Percentiles rank a stretch among this genome's conserved stretches.
phyloP scores from a whole-genome alignment of 2,329 filamentous ascomycete species.

The Fusarium secorum region DNA sequence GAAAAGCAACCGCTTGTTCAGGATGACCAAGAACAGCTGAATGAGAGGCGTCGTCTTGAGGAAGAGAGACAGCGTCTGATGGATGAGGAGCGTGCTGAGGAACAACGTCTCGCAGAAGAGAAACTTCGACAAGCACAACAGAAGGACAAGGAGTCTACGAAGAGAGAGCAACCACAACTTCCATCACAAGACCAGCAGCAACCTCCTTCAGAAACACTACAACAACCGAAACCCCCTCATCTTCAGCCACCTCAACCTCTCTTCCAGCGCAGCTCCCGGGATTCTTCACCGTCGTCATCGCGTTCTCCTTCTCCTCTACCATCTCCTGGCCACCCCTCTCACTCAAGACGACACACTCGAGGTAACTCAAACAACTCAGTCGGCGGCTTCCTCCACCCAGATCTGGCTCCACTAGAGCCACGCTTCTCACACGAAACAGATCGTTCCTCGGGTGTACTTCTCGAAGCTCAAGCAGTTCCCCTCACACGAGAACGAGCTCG shows the following conservation, averaged over 20 bases:
- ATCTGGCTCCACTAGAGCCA: slow-evolving; percentile 32
- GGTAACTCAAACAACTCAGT: slow-evolving; percentile 24
- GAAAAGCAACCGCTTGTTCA: slow-evolving; percentile 24
- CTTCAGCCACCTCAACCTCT: slow-evolving; percentile 33
- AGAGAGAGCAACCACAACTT: slow-evolving; percentile 3
- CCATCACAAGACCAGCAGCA: slow-evolving; percentile 1
- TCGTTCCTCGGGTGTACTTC: slow-evolving; percentile 47
- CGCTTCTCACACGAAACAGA: slow-evolving; percentile 44
- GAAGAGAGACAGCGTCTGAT: neutral
- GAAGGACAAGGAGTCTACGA: neutral
- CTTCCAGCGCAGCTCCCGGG: slow-evolving; percentile 26
- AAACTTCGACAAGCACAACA: neutral
- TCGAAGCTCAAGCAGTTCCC: slow-evolving; percentile 58
- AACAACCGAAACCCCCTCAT: slow-evolving; percentile 21
- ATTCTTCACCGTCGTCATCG: slow-evolving; percentile 19
- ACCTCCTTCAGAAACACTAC: neutral
- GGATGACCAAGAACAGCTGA: neutral
- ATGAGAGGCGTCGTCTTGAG: neutral
- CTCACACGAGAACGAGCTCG: slow-evolving; percentile 49
- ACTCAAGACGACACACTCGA: slow-evolving; percentile 15
- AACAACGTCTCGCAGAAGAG: slow-evolving; percentile 5
- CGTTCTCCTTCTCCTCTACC: slow-evolving; percentile 21
- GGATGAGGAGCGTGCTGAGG: slow-evolving; percentile 1
- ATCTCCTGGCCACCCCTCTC: slow-evolving; percentile 10
- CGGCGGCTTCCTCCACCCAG: slow-evolving; percentile 31